Base-by-base conservation (phyloP, 768 basidiomycete species). In the Royoungia palumana region DNA sequence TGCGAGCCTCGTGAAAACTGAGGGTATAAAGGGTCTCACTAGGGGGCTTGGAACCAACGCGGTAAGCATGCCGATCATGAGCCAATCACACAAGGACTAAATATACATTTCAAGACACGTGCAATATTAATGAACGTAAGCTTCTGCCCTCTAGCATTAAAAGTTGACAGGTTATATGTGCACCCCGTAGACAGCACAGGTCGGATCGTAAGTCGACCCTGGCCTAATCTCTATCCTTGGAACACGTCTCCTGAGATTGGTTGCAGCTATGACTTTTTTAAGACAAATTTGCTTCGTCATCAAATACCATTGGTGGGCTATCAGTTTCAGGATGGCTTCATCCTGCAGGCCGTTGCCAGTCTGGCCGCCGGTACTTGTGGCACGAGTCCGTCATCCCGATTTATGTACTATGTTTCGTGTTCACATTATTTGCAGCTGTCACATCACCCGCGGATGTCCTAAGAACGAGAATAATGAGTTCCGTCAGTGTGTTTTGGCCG, bases 1-100 rank as follows among this genome's bases (percentile, higher is more conserved):
- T n/a, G 54, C 78, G 7, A 73, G 63, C 53, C 75, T 94, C 39
- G 69, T 87, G 10, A 77, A 72, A 54, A 77, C 78, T 42, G 92
- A 94, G 62, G 89, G 91, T 16, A 37, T 81, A 8, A 75, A 72
- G 25, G 87, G 87, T 5, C 75, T 93, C 48, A 70, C 74, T 12
- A 75, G 90, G 59, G 92, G 92, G 17, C 69, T 94, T 35, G 86
- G 80, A 17, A 84, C 89, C 14, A 95, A 95, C 58, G 77, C 77
- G 41, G 87, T 89, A 63, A 51, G 81, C 66, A 46, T 39, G 27
- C 44, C 45, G 12, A 37, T 14, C 21, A 7, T 30, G 22, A 28
- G 19, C 16, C 12, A 40, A 36, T 38, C 45, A 52, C 17, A 10
- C 45, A 17, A 46, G 24, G 22, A 44, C 44, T 46, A 55, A 47